Base-by-base conservation (phyloP, 768 basidiomycete species). In the Lactarius trivialis region DNA sequence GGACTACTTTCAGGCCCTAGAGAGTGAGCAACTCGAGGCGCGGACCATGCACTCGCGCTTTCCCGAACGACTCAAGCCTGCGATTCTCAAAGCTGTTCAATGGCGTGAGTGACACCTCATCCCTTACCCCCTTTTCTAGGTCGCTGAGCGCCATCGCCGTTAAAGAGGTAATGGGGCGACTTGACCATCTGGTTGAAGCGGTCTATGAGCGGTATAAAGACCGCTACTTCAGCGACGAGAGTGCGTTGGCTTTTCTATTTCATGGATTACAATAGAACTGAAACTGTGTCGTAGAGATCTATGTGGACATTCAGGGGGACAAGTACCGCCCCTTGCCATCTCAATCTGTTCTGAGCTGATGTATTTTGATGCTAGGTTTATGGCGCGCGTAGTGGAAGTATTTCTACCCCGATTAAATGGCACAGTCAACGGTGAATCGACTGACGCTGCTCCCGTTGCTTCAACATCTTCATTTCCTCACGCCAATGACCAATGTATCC, bases 151-250 rank as follows among this genome's bases (percentile, higher is more conserved):
- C 62, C 68, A 45, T 14, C 64, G 64, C 53, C 33, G 68, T 69
- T 66, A 39, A 74, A 97, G 95, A 97, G 86, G 91, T 98, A 68
- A 89, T 98, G 75, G 96, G 97, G 52, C 88, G 97, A 62, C 79
- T 98, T 58, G 96, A 99, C 76, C 90, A 91, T 70, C 80, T 99
- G 21, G 93, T 96, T 19, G 97, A 99, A 73, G 87, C 89, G 55
- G 91, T 98, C 41, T 97, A 85, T 70, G 95, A 98, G 66, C 88
- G 97, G 57, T 98, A 93, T 81, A 93, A 94, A 70, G 91, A 98
- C 76, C 84, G 97, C 33, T 99, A 93, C 75, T 98, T 93, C 74
- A 77, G 82, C 48, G 86, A 85, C 68, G 97, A 99, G 76, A 88
- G 93, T 95, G 70, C 63, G 93, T 71, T 58, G 39, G 37, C 61